These are phyloP conservation scores for Isoetes taiwanensis DNA, from an alignment of 75 land plant species.

Conservation along the genomic window DNA sequence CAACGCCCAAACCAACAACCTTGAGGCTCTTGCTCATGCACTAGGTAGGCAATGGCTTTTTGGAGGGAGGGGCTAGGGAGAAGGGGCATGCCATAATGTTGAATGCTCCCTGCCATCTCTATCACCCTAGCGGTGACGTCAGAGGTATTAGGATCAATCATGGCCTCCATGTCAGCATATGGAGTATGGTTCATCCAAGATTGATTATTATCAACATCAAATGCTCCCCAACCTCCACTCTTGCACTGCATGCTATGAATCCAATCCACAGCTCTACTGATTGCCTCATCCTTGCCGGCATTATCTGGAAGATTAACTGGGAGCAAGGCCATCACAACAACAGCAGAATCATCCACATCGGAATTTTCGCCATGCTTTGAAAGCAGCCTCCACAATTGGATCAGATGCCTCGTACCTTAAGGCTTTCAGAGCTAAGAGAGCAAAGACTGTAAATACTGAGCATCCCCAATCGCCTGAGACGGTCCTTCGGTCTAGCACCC, in stretches of 20 bases:
- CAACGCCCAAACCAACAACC: slow-evolving; percentile 10
- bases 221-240: slow-evolving; percentile 4
- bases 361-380: too few relatives aligned
- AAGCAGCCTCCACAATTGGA: too few relatives aligned
- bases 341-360: slow-evolving; percentile 7
- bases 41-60: not conserved
- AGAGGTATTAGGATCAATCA: not conserved
- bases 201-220: too few relatives aligned
- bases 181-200: too few relatives aligned
- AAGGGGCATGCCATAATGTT: too few relatives aligned
- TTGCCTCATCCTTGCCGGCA: not conserved
- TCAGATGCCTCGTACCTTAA: too few relatives aligned
- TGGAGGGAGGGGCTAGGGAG: not conserved
- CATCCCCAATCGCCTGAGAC: too few relatives aligned
- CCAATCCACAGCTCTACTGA: not conserved
- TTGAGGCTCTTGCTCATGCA: not conserved
- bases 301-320: not conserved
- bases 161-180: too few relatives aligned
- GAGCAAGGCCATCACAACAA: not conserved
- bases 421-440: too few relatives aligned
- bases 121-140: slow-evolving; percentile 3
- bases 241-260: not conserved
- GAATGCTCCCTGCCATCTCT: slow-evolving; percentile 2
- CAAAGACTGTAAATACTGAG: too few relatives aligned
- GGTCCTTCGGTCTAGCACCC: too few relatives aligned